These are phyloP conservation scores for Candida sp. DNA, from an alignment of 1,139 yeast species.

Conservation along the genomic window DNA sequence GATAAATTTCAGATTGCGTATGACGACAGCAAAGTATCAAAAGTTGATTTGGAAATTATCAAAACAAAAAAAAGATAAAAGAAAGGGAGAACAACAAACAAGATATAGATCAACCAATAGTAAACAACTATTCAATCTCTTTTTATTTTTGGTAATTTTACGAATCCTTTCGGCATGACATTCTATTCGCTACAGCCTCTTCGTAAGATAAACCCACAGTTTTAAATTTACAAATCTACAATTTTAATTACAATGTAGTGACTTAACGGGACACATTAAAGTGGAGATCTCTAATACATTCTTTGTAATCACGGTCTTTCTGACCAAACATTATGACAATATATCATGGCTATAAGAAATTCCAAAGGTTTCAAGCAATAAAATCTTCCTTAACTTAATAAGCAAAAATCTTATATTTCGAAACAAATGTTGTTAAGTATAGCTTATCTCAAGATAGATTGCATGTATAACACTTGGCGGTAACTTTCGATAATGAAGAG, in stretches of 20 bases:
- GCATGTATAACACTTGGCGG: constrained; percentile 21
- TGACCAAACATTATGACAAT: constrained; percentile 42
- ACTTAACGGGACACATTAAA: constrained; percentile 55
- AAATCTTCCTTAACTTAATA: constrained; percentile 48
- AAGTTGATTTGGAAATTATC: too few species aligned
- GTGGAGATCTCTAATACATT: constrained; percentile 40
- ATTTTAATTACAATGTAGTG: constrained; percentile 34
- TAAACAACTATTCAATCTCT: too few species aligned
- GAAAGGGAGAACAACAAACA: too few species aligned
- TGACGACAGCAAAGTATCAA: too few species aligned
- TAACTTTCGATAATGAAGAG: constrained; percentile 30
- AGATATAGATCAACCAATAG: too few species aligned
- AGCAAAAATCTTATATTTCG: constrained; percentile 29
- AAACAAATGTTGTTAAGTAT: not conserved
- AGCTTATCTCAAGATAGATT: not conserved
- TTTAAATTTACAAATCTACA: not conserved
- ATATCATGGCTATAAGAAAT: constrained; percentile 22
- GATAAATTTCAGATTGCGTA: too few species aligned
- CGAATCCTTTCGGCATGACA: too few species aligned
- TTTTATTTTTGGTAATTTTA: too few species aligned
- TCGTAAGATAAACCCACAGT: too few species aligned
- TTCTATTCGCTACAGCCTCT: too few species aligned
- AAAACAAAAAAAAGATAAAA: too few species aligned
- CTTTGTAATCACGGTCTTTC: constrained; percentile 49
- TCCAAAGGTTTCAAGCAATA: constrained; percentile 9